Evolutionary conservation across 306 rosid genomes (phyloP), one percentile per base, ranked within the genome.

Genomic region (Pueraria montana): DNA sequence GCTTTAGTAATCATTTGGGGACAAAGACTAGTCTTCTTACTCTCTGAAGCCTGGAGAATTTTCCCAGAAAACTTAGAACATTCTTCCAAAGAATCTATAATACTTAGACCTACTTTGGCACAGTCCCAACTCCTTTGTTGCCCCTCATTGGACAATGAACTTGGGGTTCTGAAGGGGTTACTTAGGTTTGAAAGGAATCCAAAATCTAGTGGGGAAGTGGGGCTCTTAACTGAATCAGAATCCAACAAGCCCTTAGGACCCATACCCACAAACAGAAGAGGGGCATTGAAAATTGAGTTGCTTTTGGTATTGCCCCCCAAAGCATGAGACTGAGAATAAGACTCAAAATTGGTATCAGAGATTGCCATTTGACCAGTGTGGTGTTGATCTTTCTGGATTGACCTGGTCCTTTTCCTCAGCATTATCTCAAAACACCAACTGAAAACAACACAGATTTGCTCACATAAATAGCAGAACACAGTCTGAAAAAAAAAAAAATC

Each of bases 191-290:
- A 88, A 79, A 92, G 87, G 18, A 89, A 84, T 84, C 89, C 82
- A 77, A 86, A 38, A 83, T 91, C 97, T 17, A 95, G 86, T 46
- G 98, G 94, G 53, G 98, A 95, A 59, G 96, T 95, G 68, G 98
- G 98, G 75, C 98, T 95, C 79, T 86, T 87, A 64, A 90, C 85
- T 65, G 92, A 91, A 84, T 95, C 98, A 84, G 86, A 89, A 77
- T 94, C 98, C 63, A 91, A 36, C 20, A 89, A 66, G 36, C 91
- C 96, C 40, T 84, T 89, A 68, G 89, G 68, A 64, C 84, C 82
- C 76, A 90, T 84, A 9, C 98, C 97, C 32, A 91, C 87, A 86
- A 90, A 86, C 72, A 91, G 83, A 75, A 90, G 87, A 81, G 98
- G 91, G 50, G 84, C 83, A 63, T 86, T 90, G 86, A 90, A 91